A percentile compares a stretch with the other conserved stretches of the same genome.
Conservation (phyloP, 73 alveolate species). For the Tetrahymena malaccensis region DNA sequence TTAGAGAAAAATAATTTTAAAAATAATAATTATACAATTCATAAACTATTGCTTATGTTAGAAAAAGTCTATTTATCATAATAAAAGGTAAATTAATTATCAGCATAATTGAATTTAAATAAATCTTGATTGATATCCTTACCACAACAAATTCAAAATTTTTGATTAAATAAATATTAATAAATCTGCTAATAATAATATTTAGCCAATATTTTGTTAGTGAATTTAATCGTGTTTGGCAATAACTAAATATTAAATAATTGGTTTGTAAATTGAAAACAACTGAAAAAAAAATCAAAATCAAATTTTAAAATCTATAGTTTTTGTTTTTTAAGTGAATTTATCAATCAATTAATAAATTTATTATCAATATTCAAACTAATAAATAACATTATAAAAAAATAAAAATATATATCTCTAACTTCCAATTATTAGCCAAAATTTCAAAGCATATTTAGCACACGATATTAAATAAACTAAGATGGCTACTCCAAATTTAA, state of each 20-base stretch:
- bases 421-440: neutral
- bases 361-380: neutral
- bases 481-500: neutral
- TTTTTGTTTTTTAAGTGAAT: neutral
- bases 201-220: neutral
- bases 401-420: neutral
- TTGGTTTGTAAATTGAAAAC: neutral
- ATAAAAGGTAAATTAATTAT: too few relatives aligned
- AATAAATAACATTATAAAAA: neutral
- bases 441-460: neutral
- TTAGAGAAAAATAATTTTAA: too few relatives aligned
- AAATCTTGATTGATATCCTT: too few relatives aligned
- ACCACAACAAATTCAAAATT: neutral
- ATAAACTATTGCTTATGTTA: too few relatives aligned
- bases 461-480: neutral
- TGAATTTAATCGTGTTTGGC: neutral
- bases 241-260: neutral
- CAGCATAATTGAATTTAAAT: too few relatives aligned
- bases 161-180: neutral
- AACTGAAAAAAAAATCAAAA: neutral
- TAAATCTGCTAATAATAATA: too few relatives aligned
- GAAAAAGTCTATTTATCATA: too few relatives aligned
- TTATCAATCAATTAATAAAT: too few relatives aligned
- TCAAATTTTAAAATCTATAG: neutral
- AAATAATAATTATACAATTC: too few relatives aligned